Evolutionary conservation across 306 rosid genomes (phyloP).

Genomic region (Medicago lupulina): DNA sequence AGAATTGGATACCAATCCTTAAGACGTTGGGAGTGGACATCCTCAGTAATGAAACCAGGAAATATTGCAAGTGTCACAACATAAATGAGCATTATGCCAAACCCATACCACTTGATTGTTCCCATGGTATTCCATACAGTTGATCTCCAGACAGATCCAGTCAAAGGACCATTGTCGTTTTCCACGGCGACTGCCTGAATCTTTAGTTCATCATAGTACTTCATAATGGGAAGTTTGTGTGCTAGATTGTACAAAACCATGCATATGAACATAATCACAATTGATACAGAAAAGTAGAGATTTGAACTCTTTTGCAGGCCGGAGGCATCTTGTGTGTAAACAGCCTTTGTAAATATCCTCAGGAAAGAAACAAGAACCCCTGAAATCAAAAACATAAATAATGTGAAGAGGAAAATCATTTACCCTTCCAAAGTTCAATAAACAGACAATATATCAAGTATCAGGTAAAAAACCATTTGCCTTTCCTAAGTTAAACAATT

Average conservation of each 20-base stretch:
- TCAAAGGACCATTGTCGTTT: constrained; percentile 59
- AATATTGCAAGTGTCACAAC: constrained; percentile 82
- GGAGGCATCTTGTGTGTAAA: constrained; percentile 70
- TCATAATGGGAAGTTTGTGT: constrained; percentile 78
- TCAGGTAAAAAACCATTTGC: neutral
- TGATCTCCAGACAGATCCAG: constrained; percentile 57
- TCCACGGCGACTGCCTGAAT: constrained; percentile 52
- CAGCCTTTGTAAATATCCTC: constrained; percentile 80
- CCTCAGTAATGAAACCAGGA: constrained; percentile 93
- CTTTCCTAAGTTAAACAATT: constrained; percentile 11
- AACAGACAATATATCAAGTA: constrained; percentile 8
- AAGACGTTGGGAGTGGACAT: constrained; percentile 76
- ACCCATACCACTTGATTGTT: constrained; percentile 76
- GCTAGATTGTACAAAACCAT: constrained; percentile 65
- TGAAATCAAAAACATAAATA: constrained; percentile 40
- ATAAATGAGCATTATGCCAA: constrained; percentile 71
- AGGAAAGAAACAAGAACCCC: constrained; percentile 80
- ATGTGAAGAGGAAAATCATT: neutral
- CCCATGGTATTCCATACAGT: constrained; percentile 16
- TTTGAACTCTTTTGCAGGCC: constrained; percentile 81
- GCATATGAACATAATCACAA: constrained; percentile 68
- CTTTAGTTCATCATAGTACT: constrained; percentile 73
- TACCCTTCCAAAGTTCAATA: constrained; percentile 18
- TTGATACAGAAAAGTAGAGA: constrained; percentile 76
- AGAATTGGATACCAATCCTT: constrained; percentile 87